Evolutionary conservation across 306 rosid species (phyloP), one percentile per base, ranked within the genome.

Genomic region (Pyrus pyrifolia): DNA sequence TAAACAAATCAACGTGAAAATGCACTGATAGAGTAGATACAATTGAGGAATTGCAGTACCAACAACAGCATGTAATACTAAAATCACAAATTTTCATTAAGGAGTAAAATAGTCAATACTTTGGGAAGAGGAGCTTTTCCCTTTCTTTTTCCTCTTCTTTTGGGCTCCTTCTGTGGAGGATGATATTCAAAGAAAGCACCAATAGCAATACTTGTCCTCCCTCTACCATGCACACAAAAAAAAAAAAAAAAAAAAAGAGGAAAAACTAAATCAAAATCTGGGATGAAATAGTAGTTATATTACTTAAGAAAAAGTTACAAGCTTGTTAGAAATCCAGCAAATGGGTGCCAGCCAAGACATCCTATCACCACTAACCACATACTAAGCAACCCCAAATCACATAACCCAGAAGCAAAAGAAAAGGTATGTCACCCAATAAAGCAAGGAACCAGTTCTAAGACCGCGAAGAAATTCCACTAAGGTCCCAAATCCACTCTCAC

Each of bases 141-240:
- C 84, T 81, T 89, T 73, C 85, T 83, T 83, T 81, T 92, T 51
- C 92, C 93, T 85, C 78, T 89, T 73, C 87, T 83, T 83, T 77
- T 88, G 30, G 87, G 88, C 79, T 83, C 80, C 85, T 91, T 91
- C 49, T 27, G 66, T 70, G 86, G 89, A 66, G 90, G 91, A 75
- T 79, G 96, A 73, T 86, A 80, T 27, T 85, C 89, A 79, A 90
- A 52, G 70, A 82, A 91, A 71, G 89, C 88, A 46, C 89, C 91
- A 75, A 94, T 89, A 5, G 98, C 97, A 45, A 95, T 85, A 89
- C 98, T 95, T 18, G 90, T 87, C 80, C 98, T 92, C 71, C 98
- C 98, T 85, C 97, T 95, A 88, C 82, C 40, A 55, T 42, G 58
- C 62, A 46, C 7, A 4, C 4, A 12, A 46, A 46, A 14, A 14